Base-by-base conservation (phyloP, 208 protist species). In the Trypanosoma melophagium region DNA sequence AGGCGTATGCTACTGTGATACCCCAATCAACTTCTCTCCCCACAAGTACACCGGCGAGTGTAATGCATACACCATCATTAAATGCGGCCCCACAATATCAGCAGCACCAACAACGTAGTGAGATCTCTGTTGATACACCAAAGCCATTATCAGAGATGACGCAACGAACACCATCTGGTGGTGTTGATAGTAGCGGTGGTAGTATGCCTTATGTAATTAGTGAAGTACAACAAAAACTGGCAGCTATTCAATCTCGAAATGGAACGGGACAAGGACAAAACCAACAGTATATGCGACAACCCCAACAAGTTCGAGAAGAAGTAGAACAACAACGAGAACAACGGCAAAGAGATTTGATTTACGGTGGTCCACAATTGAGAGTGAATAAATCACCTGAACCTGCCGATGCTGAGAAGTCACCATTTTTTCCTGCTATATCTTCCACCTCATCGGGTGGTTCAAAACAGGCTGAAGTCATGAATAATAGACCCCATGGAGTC, bases 381-480 rank as follows among this genome's bases (percentile, higher is more conserved):
- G 28, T 7, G 1, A 35, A 35, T 35, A 35, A 35, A 35, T 35
- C 5, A 35, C 5, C 28, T 35, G 5, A 35, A 35, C 28, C 28
- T 35, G 3, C 5, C 5, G 28, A 35, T 1, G 28, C 25, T 56
- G 47, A 54, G 54, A 16, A 1, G 21, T 45, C 45, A 24, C 28
- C 31, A 40, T 56, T 47, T 28, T 31, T 42, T 47, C 42, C 41
- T 47, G 65, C 25, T 16, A 35, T 70, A 28, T 70, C 65, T 10
- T 47, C 55, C n/a, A 22, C 56, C n/a, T 70, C 55, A 3, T 62
- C 65, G 14, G 14, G 55, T 24, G 56, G 54, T 19, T 70, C 65
- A 42, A 62, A 38, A 4, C 50, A 55, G 5, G 55, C 44, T 9
- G 44, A 53, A 40, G 0, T 35, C 13, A 17, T 44, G 17, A 12